Conservation (phyloP, 2,329 filamentous ascomycete genomes). For the Aspergillus sp. region DNA sequence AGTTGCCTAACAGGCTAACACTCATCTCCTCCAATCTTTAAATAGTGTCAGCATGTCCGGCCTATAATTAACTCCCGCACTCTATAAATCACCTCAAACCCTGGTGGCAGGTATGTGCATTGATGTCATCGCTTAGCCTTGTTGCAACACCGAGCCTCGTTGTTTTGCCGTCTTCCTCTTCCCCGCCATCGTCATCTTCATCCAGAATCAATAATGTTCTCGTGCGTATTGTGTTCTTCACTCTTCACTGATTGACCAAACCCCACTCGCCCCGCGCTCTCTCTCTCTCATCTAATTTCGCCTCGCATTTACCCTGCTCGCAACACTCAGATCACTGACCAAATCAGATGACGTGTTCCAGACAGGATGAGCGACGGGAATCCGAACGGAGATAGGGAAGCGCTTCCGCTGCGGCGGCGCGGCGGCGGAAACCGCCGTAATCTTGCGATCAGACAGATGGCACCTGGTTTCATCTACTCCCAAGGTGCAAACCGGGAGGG, state of each 20-base stretch:
- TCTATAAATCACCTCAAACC: neutral
- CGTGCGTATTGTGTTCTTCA: conserved; percentile 8
- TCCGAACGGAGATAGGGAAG: conserved; percentile 15
- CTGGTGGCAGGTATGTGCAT: neutral
- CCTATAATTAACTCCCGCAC: neutral
- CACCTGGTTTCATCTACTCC: conserved; percentile 1
- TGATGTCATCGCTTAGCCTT: conserved; percentile 5
- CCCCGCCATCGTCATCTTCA: neutral
- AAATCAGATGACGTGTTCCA: conserved; percentile 22
- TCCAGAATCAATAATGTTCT: neutral
- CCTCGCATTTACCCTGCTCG: neutral
- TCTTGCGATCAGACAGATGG: neutral
- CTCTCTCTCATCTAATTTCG: neutral
- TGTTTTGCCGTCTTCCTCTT: neutral
- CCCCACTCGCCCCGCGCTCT: neutral
- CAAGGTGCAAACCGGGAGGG: neutral
- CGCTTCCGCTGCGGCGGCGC: conserved; percentile 17
- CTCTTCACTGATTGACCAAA: neutral
- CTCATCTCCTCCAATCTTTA: neutral
- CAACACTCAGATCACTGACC: conserved; percentile 9
- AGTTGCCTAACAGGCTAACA: neutral
- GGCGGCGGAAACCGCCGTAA: conserved; percentile 2
- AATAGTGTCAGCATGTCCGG: neutral
- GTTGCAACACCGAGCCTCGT: neutral
- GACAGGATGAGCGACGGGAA: conserved; percentile 22